Evolutionary conservation across 2,329 filamentous ascomycete species (phyloP), one percentile per base, ranked within the genome.

Genomic region (Colletotrichum spinosum): DNA sequence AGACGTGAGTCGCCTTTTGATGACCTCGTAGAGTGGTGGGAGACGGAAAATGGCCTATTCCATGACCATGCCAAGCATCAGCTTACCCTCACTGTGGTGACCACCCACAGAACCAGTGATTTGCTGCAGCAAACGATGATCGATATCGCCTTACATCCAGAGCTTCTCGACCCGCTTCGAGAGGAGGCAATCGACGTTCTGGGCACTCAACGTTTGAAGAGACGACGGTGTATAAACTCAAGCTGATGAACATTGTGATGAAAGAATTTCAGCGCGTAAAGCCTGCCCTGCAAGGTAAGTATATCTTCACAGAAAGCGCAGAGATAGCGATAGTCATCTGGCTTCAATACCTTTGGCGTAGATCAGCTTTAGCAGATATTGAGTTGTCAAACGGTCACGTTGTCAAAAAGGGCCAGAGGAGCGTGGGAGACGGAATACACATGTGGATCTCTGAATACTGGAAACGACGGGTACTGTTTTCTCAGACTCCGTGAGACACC

Each of bases 41-140:
- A 54, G 42, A 54, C 51, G 39, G 51, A 54, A 25, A 42, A 44
- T 8, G 51, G 51, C 1, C 51, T 17, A 33, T 54, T 39, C 6
- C 17, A 52, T 17, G 50, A 52, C 6, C 50, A 52, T 39, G 50
- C 73, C 74, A 5, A 84, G 85, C 2, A 52, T 41, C 71, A 73
- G 37, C 60, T 73, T 2, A 55, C 67, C 0, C 51, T 73, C 2
- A 67, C 70, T 2, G 50, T 72, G 6, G 72, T 61, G 1, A 69
- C 72, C 13, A 70, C 72, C 5, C 69, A 72, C 42, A 73, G 64
- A 4, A 72, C 70, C 5, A 67, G 54, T 12, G 71, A 71, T 13
- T 44, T 70, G 11, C 55, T 71, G 6, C 48, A 55, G 11, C 65
- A 70, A 15, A 62, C 65, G 2, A 67, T 74, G 67, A 52, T 71